These are phyloP conservation scores for Pseudocercospora ulei DNA, from an alignment of 2,329 filamentous ascomycete species.

Conservation along the genomic window DNA sequence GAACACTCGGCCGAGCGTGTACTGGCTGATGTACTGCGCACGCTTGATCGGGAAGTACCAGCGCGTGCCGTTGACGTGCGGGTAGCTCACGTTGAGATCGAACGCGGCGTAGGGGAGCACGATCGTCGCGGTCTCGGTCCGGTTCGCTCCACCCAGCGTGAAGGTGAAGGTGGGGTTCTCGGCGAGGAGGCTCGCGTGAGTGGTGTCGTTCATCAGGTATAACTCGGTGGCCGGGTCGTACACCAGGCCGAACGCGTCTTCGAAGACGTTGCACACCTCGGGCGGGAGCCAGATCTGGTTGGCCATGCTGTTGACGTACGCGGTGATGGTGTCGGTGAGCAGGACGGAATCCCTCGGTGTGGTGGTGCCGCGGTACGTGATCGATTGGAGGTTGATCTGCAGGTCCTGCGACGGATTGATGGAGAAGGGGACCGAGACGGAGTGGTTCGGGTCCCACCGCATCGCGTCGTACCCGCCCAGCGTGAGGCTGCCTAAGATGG, in stretches of 20 bases:
- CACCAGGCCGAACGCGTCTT: conserved; percentile 35
- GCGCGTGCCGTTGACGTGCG: conserved; percentile 11
- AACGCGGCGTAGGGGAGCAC: conserved; percentile 29
- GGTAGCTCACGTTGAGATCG: conserved; percentile 25
- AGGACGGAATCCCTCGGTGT: conserved; percentile 21
- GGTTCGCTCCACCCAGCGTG: conserved; percentile 20
- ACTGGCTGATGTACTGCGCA: conserved; percentile 24
- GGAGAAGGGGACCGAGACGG: conserved; percentile 26
- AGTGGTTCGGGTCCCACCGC: conserved; percentile 30
- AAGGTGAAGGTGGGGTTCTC: conserved; percentile 36
- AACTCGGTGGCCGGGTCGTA: conserved; percentile 35
- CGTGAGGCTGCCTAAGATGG: conserved; percentile 30
- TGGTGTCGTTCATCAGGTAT: conserved; percentile 37
- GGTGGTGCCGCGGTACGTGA: conserved; percentile 21
- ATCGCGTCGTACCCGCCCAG: conserved; percentile 39
- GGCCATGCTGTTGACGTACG: conserved; percentile 37
- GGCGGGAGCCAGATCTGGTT: conserved; percentile 38
- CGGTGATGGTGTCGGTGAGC: conserved; percentile 17
- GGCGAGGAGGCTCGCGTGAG: conserved; percentile 31
- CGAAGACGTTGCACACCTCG: conserved; percentile 37
- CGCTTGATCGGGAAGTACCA: conserved; percentile 27
- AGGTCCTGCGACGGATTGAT: conserved; percentile 29
- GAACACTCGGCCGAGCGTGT: conserved; percentile 28
- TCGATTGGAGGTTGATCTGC: conserved; percentile 22
- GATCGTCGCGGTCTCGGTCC: conserved; percentile 19